A percentile compares a stretch with the other conserved stretches of the same genome.
These are phyloP conservation scores for Pyrus pyrifolia DNA, from an alignment of 306 rosid genomes.

Conservation along the genomic window DNA sequence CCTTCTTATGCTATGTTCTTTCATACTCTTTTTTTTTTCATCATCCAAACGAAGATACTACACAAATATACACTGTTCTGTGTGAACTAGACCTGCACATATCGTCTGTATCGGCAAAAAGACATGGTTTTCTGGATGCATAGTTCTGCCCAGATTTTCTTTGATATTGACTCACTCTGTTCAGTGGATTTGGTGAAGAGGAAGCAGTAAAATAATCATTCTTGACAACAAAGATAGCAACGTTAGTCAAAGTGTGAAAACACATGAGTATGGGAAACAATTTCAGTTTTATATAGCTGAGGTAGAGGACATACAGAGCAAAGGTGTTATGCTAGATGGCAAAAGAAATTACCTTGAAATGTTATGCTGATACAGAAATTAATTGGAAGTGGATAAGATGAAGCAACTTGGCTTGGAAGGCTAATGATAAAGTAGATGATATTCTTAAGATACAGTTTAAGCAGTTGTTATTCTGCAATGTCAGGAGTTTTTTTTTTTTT, in stretches of 20 bases:
- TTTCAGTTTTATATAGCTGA: background rate
- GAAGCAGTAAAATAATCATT: background rate
- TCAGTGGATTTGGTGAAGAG: background rate
- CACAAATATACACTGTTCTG: background rate
- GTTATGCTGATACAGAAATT: too few species aligned
- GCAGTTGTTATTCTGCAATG: too few species aligned
- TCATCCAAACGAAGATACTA: background rate
- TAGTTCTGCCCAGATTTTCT: background rate
- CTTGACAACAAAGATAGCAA: background rate
- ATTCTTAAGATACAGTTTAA: too few species aligned
- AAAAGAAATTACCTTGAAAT: too few species aligned
- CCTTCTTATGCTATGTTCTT: conserved; percentile 3
- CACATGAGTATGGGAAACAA: background rate
- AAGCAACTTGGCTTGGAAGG: too few species aligned
- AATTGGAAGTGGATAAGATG: too few species aligned
- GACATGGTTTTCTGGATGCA: background rate
- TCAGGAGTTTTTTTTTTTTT: too few species aligned
- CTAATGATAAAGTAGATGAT: background rate
- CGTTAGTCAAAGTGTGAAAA: background rate
- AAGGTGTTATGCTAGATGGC: too few species aligned
- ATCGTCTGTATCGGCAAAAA: background rate
- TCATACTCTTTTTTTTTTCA: background rate
- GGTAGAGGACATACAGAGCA: too few species aligned
- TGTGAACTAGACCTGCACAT: background rate
- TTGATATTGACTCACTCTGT: background rate